Evolutionary conservation across 2,329 filamentous ascomycete genomes (phyloP), one percentile per base, ranked within the genome.

Genomic region (Eutypella sp.): DNA sequence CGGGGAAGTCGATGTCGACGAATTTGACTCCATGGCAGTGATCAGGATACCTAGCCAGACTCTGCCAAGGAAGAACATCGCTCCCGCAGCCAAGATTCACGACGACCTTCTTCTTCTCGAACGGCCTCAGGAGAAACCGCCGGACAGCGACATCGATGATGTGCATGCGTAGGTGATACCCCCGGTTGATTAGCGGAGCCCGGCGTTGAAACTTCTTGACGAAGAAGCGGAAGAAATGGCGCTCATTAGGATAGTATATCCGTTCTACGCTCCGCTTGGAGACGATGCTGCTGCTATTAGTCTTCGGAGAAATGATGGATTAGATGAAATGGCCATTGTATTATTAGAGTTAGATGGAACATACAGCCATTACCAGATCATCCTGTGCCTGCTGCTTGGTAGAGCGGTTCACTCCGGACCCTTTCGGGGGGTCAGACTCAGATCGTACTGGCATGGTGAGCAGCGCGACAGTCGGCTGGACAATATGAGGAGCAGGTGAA

Each of bases 231-330:
- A 93, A 92, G 70, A 88, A 95, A 63, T 95, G 87, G 23, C 86
- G 80, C 58, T 95, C 82, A 50, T 81, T 58, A 15, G 85, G 76
- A 60, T 87, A 85, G 65, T 96, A 96, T 13, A 95, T 72, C 56
- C 84, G 84, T 62, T 96, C 90, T n/a, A 96, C 91, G 57, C 89
- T 93, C 55, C 90, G 76, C 64, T 96, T 96, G 13, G 90, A 96
- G 15, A 91, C 85, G 55, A 96, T 96, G 60, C 88, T 95, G 67
- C 87, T 92, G 62, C 84, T 91, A 64, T 96, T 96, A 47, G 90
- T 96, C 80, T 87, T 53, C 2, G 48, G 20, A 57, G 36, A 46
- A 43, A 45, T 27, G 31, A 44, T 50, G 50, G 47, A 31, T 23
- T 40, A 29, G 20, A 24, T 13, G 33, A 10, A 18, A 9, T 20